Evolutionary conservation across 2,329 filamentous ascomycete genomes (phyloP), one percentile per base, ranked within the genome.

Genomic region (Botrytis byssoidea): DNA sequence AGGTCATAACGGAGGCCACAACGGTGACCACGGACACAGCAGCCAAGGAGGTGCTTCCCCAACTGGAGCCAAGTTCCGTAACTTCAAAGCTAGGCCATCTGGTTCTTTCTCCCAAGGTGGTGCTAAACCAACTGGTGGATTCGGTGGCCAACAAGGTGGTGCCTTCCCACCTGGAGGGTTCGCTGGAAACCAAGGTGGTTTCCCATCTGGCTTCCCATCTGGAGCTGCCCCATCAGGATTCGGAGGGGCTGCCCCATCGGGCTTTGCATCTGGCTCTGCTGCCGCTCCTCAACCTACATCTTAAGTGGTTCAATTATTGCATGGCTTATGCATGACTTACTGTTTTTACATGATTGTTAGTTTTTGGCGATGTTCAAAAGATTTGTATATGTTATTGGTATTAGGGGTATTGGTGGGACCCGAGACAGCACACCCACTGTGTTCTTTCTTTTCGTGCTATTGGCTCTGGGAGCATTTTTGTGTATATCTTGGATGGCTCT

Each of bases 381-480:
- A 48, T 37, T 35, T 37, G 22, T 66, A 46, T 46, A 4, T 46
- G 12, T n/a, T 66, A 48, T 66, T 48, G 64, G 22, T 48, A 66
- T 66, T 48, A 37, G 20, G 46, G 29, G 29, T 46, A 44, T 60
- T 29, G 67, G 37, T 70, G 51, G n/a, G 37, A 46, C 67, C 25
- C 40, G 22, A 46, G 22, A 44, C 67, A 46, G 55, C 67, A 70
- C 67, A 59, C 51, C 37, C 67, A 44, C 37, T 60, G 18, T 70
- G 20, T 32, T 32, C 67, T 8, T 70, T 70, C 51, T 70, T 44
- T 70, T 70, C 67, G 67, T 70, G 51, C 51, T 70, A 14, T 42
- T 32, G 37, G 67, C 51, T 70, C 55, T 60, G 67, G 29, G 7
- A 70, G 51, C 67, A 42, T 70, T 70, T 69, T 44, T 10, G 20